A percentile compares a stretch with the other conserved stretches of the same genome.
phyloP scores from a whole-genome alignment of 2,329 filamentous ascomycete genomes.

The Aspergillus eucalypticola region DNA sequence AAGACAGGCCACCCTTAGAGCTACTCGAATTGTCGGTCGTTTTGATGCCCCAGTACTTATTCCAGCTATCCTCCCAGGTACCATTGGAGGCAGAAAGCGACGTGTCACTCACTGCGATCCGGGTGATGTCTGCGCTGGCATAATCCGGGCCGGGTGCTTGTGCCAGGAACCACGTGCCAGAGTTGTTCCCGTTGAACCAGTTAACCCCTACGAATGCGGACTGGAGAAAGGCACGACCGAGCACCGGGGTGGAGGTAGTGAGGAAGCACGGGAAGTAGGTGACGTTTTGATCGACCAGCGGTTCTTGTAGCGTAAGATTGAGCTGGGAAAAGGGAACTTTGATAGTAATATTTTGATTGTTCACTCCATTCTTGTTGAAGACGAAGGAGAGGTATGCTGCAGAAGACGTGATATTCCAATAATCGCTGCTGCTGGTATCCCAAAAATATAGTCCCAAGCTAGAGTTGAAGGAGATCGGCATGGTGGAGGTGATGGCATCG shows the following conservation, averaged over 20 bases:
- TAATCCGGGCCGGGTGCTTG: slow-evolving; percentile 27
- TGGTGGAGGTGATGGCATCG: slow-evolving; percentile 39
- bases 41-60: background rate
- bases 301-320: slow-evolving; percentile 24
- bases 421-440: slow-evolving; percentile 34
- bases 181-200: slow-evolving; percentile 17
- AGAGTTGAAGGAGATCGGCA: slow-evolving; percentile 42
- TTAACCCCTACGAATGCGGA: slow-evolving; percentile 27
- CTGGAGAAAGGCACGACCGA: slow-evolving; percentile 30
- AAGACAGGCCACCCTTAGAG: background rate
- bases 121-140: background rate
- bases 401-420: slow-evolving; percentile 20
- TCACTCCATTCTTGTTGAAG: slow-evolving; percentile 19
- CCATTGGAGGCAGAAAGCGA: background rate
- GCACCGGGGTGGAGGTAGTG: slow-evolving; percentile 10
- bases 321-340: slow-evolving; percentile 25
- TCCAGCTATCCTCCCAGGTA: background rate
- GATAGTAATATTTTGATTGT: slow-evolving; percentile 18
- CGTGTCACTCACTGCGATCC: background rate
- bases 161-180: slow-evolving; percentile 21
- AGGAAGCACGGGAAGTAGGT: slow-evolving; percentile 27
- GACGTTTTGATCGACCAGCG: slow-evolving; percentile 18
- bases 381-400: slow-evolving; percentile 26
- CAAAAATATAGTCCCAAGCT: slow-evolving; percentile 46
- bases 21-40: background rate